phyloP scores from a whole-genome alignment of 108 stramenopile genomes.

The Pseudonitzschia multistriata region DNA sequence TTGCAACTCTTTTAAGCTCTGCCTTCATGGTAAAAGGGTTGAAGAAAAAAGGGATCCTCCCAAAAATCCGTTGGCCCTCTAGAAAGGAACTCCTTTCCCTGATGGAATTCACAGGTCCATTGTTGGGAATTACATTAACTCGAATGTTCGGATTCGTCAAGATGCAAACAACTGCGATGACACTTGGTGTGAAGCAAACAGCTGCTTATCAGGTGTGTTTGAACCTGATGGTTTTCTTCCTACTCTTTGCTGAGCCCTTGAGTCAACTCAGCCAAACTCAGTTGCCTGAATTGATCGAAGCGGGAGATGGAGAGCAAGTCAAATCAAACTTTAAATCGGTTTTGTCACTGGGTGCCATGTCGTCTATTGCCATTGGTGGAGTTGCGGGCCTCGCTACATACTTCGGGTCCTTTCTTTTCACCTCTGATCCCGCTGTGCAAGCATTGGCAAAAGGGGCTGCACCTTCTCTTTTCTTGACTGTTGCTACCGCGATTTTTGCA shows the following conservation, averaged over 20 bases:
- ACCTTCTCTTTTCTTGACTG: slow-evolving; percentile 64
- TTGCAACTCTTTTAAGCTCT: slow-evolving; percentile 68
- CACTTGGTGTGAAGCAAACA: slow-evolving; percentile 50
- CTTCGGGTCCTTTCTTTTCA: slow-evolving; percentile 58
- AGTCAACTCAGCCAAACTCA: slow-evolving; percentile 74
- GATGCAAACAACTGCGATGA: slow-evolving; percentile 74
- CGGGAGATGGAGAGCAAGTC: slow-evolving; percentile 35
- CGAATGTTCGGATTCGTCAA: slow-evolving; percentile 64
- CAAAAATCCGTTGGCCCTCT: slow-evolving; percentile 52
- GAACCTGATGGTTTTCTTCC: slow-evolving; percentile 72
- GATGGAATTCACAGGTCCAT: slow-evolving; percentile 66
- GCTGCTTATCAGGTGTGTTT: slow-evolving; percentile 76
- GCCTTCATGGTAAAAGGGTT: slow-evolving; percentile 61
- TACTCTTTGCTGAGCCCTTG: slow-evolving; percentile 80
- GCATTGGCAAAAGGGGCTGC: slow-evolving; percentile 51
- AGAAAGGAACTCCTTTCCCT: slow-evolving; percentile 52
- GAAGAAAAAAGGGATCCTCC: slow-evolving; percentile 50
- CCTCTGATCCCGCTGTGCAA: slow-evolving; percentile 63
- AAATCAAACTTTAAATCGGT: slow-evolving; percentile 64
- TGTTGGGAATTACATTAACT: slow-evolving; percentile 72
- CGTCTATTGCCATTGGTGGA: slow-evolving; percentile 54
- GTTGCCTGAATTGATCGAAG: slow-evolving; percentile 56
- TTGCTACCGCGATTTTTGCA: slow-evolving; percentile 58
- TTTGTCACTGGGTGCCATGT: slow-evolving; percentile 42
- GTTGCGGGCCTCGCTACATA: slow-evolving; percentile 41